Conservation (phyloP, 768 basidiomycete genomes). For the Xanthoconium stramineum region DNA sequence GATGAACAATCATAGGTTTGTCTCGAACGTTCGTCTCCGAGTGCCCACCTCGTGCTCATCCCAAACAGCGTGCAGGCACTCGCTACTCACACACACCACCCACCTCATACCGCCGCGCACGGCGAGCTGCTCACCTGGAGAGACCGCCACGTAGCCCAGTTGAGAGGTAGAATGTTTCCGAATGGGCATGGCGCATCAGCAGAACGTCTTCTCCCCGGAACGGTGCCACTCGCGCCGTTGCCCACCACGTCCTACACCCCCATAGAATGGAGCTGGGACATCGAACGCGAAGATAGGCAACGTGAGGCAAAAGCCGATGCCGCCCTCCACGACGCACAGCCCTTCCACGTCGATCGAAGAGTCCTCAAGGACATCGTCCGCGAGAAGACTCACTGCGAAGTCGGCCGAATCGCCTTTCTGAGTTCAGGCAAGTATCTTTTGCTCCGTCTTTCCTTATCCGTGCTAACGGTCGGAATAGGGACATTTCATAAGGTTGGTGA, state of each 20-base stretch:
- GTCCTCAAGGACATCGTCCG: conserved; percentile 75
- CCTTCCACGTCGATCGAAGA: conserved; percentile 73
- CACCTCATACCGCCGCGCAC: neutral
- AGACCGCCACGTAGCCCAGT: conserved; percentile 4
- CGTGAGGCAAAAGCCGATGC: conserved; percentile 63
- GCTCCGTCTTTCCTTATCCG: neutral
- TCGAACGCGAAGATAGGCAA: conserved; percentile 67
- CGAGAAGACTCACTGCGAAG: conserved; percentile 63
- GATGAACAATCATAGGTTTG: conserved; percentile 16
- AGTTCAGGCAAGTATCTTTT: conserved; percentile 56
- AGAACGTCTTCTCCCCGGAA: conserved; percentile 17
- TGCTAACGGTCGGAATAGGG: conserved; percentile 38
- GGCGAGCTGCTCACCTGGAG: conserved; percentile 2
- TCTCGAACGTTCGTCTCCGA: conserved; percentile 9
- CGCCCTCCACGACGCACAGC: conserved; percentile 55
- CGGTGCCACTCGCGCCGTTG: conserved; percentile 16
- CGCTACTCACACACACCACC: neutral
- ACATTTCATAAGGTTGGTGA: conserved; percentile 77
- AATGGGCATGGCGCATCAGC: neutral
- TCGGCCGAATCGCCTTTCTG: conserved; percentile 69
- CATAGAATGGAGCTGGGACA: conserved; percentile 67
- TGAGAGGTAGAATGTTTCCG: conserved; percentile 10
- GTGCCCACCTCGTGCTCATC: neutral
- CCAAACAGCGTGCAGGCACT: neutral
- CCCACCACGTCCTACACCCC: conserved; percentile 6